Percentiles rank a stretch among this genome's conserved stretches.
phyloP scores from a whole-genome alignment of 202 grass and related monocot genomes.

The Cymbopogon flexuosus region DNA sequence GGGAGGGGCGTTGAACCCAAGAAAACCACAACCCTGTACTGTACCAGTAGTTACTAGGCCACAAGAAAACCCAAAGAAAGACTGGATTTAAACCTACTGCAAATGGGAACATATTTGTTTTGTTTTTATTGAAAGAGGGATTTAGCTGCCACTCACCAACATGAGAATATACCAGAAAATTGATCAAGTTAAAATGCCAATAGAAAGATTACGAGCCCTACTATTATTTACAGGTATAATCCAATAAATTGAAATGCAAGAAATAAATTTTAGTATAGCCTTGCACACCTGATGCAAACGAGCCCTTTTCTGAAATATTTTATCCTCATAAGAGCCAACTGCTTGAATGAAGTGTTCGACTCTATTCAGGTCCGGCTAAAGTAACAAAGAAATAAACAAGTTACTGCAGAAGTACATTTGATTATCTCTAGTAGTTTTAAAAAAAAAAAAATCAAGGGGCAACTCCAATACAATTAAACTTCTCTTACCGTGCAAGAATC shows the following conservation, averaged over 20 bases:
- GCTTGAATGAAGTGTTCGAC: slow-evolving; percentile 99
- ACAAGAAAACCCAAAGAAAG: background rate
- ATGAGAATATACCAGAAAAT: background rate
- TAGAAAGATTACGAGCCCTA: background rate
- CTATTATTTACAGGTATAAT: background rate
- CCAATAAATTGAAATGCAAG: background rate
- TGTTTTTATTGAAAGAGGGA: background rate
- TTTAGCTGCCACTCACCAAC: background rate
- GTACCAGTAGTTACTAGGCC: background rate
- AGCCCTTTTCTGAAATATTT: slow-evolving; percentile 97
- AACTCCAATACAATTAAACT: slow-evolving; percentile 8
- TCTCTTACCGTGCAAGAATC: slow-evolving; percentile 80
- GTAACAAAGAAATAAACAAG: slow-evolving; percentile 33
- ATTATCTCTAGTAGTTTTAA: background rate
- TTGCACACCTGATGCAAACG: slow-evolving; percentile 70
- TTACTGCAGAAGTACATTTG: background rate
- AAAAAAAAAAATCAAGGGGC: slow-evolving; percentile 15
- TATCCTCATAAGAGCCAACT: slow-evolving; percentile 84
- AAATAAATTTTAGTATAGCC: background rate
- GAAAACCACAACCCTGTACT: background rate
- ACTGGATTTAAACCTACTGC: background rate
- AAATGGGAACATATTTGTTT: background rate
- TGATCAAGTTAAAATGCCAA: background rate
- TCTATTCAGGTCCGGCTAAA: slow-evolving; percentile 67
- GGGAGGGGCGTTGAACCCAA: background rate